Evolutionary conservation across 2,329 filamentous ascomycete genomes (phyloP).

Genomic region (Graphium sp.): DNA sequence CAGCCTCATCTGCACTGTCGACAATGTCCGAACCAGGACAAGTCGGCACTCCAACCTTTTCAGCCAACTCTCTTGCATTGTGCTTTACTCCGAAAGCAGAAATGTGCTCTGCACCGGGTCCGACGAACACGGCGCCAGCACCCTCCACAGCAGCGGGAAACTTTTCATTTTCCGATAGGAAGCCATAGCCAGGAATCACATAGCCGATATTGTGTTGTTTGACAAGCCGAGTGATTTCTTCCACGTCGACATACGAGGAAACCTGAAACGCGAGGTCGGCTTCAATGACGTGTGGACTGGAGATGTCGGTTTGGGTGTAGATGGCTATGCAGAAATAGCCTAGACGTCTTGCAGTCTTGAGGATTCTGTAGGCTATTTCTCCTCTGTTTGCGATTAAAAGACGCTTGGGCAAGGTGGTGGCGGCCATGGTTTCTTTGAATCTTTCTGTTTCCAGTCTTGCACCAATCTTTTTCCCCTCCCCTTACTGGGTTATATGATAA

Average conservation of each 20-base stretch:
- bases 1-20: conserved; percentile 27
- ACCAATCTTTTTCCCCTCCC: too few relatives aligned
- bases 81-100: conserved; percentile 42
- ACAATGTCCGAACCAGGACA: conserved; percentile 17
- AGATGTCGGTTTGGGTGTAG: conserved; percentile 38
- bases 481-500: too few relatives aligned
- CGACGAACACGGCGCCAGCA: conserved; percentile 39
- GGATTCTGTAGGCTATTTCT: conserved; percentile 37
- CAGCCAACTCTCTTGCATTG: conserved; percentile 33
- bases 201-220: conserved; percentile 26
- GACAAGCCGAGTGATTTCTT: conserved; percentile 15
- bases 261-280: conserved; percentile 36
- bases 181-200: conserved; percentile 49
- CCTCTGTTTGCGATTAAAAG: conserved; percentile 42
- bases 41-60: conserved; percentile 21
- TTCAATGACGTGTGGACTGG: conserved; percentile 32
- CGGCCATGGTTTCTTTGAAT: too few relatives aligned
- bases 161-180: conserved; percentile 42
- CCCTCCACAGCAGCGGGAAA: conserved; percentile 35
- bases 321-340: conserved; percentile 34
- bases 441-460: too few relatives aligned
- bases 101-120: conserved; percentile 34
- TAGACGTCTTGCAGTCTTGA: conserved; percentile 23
- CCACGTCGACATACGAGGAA: conserved; percentile 6
- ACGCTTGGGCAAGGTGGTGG: too few relatives aligned